Percentiles rank a stretch among this genome's conserved stretches.
phyloP scores from a whole-genome alignment of 1,139 yeast species.

The Diutina sp. region DNA sequence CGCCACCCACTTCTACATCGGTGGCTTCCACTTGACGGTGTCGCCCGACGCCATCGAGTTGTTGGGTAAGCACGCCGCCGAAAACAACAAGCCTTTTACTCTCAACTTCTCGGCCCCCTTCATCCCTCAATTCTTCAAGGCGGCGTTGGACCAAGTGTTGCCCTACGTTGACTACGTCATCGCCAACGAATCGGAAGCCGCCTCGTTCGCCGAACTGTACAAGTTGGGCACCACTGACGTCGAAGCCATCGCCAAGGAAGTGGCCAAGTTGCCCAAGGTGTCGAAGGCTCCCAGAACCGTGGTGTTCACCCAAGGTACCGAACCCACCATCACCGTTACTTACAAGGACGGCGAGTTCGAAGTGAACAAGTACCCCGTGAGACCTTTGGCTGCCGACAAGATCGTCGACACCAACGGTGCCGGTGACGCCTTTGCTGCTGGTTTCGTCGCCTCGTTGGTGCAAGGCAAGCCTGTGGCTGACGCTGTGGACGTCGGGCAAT shows the following conservation, averaged over 20 bases:
- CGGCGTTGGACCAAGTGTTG: conserved; percentile 64
- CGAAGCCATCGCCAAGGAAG: conserved; percentile 57
- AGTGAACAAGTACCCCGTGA: conserved; percentile 51
- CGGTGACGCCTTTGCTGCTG: conserved; percentile 98
- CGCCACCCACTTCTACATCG: conserved; percentile 80
- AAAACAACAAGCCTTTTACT: conserved; percentile 66
- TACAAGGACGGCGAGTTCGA: conserved; percentile 30
- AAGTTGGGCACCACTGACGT: conserved; percentile 49
- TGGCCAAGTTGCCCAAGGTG: conserved; percentile 77
- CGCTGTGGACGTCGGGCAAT: conserved; percentile 80
- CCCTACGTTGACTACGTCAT: conserved; percentile 87
- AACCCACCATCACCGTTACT: conserved; percentile 70
- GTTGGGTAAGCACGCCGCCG: conserved; percentile 87
- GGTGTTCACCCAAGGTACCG: conserved; percentile 85
- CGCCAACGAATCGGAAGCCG: conserved; percentile 97
- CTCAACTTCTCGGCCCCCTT: conserved; percentile 95
- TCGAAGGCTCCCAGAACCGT: conserved; percentile 65
- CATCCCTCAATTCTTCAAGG: conserved; percentile 91
- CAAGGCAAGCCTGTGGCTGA: conserved; percentile 52
- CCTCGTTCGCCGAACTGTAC: conserved; percentile 83
- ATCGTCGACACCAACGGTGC: conserved; percentile 96
- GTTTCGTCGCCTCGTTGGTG: conserved; percentile 84
- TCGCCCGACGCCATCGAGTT: conserved; percentile 88
- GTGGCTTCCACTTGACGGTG: conserved; percentile 97
- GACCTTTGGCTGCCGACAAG: conserved; percentile 49